These are phyloP conservation scores for Aspergillus sp. DNA, from an alignment of 2,329 filamentous ascomycete genomes.

Conservation along the genomic window DNA sequence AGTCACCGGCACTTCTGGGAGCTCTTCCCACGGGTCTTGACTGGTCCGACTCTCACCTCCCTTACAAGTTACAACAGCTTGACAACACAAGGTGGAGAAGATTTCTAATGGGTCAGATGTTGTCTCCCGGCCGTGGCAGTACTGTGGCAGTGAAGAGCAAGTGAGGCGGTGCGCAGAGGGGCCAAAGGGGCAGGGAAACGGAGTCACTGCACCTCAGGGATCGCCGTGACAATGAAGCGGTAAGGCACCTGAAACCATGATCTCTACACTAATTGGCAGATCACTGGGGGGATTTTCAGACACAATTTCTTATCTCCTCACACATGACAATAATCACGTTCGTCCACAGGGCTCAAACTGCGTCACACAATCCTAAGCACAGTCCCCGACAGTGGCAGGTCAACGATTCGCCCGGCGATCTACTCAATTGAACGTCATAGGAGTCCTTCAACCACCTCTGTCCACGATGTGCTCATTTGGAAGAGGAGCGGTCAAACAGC, in stretches of 20 bases:
- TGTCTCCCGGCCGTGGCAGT: background rate
- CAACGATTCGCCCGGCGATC: background rate
- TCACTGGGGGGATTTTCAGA: slow-evolving; percentile 10
- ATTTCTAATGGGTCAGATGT: background rate
- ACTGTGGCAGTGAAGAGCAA: slow-evolving; percentile 29
- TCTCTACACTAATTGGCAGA: slow-evolving; percentile 19
- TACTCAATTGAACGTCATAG: background rate
- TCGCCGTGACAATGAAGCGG: slow-evolving; percentile 23
- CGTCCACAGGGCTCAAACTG: background rate
- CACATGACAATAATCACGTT: background rate
- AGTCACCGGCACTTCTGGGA: background rate
- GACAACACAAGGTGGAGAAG: background rate
- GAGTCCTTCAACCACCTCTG: background rate
- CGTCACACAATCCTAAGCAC: background rate
- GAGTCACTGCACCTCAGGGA: slow-evolving; percentile 8
- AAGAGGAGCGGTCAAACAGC: background rate
- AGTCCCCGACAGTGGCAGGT: background rate
- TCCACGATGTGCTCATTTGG: background rate
- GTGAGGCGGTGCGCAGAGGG: slow-evolving; percentile 30
- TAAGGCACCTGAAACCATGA: slow-evolving; percentile 21
- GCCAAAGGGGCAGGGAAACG: slow-evolving; percentile 12
- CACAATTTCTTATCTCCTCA: slow-evolving; percentile 7
- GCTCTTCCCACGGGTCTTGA: background rate
- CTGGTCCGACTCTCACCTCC: background rate
- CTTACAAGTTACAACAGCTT: background rate